Evolutionary conservation across 257 asterid species (phyloP), one percentile per base, ranked within the genome.

Genomic region (Solanum boliviense): DNA sequence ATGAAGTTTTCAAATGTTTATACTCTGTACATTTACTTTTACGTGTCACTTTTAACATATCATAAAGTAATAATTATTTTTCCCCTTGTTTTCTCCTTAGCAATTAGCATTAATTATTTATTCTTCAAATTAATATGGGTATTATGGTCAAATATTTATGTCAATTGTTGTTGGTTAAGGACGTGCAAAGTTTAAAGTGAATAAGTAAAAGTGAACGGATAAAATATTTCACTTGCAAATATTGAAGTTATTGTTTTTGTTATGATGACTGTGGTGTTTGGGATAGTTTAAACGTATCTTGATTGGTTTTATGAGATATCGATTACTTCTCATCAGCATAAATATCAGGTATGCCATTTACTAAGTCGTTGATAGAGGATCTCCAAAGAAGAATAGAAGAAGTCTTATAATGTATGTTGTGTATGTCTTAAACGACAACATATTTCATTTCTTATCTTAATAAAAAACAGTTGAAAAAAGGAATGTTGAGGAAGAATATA

Each of bases 301-400:
- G 3, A 71, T 18, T 15, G 4, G 1, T 70, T 70, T 29, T 31
- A 7, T 13, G 35, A 68, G 9, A 27, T 68, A 68, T 68, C 1
- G 3, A n/a, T 25, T 67, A 11, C 9, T 12, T 67, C 7, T 1
- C 7, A n/a, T 11, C 1, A 65, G 0, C 0, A n/a, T 0, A 65
- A 10, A 65, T n/a, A 65, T 65, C 6, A 0, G 0, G 1, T 25
- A 10, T 1, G 1, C 0, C 1, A 67, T 67, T 67, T 0, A 5
- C 9, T 13, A 67, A 25, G 4, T 67, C 18, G 18, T 65, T 65
- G 34, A 65, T 1, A 13, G 1, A 0, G 2, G 4, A 67, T 67
- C 73, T 11, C 73, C 1, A 25, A 67, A 67, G 9, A n/a, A n/a
- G 34, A 25, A 67, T 67, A 62, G 32, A 25, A 62, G 29, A 62